Evolutionary conservation across 1,284 basidiomycete species (phyloP).

Genomic region (Mixia osmundae): DNA sequence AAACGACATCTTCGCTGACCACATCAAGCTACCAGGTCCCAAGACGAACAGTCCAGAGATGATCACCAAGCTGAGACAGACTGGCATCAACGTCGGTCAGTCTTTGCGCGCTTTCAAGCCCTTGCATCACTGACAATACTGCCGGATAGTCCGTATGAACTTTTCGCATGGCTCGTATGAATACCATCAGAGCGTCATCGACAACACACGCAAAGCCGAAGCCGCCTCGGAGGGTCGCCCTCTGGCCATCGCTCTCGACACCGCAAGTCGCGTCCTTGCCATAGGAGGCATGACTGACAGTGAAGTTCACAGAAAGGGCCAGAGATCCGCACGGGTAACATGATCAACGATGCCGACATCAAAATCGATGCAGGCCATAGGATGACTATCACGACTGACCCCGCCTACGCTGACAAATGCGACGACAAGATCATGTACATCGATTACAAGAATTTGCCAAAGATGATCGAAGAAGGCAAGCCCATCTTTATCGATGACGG

Average conservation of each 20-base stretch:
- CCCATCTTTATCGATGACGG: conserved; percentile 95
- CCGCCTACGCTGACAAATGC: conserved; percentile 50
- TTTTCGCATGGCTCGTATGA: conserved; percentile 38
- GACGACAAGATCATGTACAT: conserved; percentile 66
- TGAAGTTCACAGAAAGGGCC: conserved; percentile 58
- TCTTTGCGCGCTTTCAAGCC: conserved; percentile 11
- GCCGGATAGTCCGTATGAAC: conserved; percentile 9
- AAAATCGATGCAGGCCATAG: conserved; percentile 78
- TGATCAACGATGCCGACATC: conserved; percentile 60
- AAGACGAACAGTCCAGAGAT: conserved; percentile 72
- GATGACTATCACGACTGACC: conserved; percentile 72
- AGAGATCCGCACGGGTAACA: conserved; percentile 93
- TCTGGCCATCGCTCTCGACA: conserved; percentile 92
- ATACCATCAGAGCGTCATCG: conserved; percentile 91
- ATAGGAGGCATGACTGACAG: neutral
- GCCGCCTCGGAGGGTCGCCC: conserved; percentile 51
- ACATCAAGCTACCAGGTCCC: conserved; percentile 34
- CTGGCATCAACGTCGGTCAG: conserved; percentile 87
- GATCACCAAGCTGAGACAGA: conserved; percentile 85
- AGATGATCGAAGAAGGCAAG: conserved; percentile 86
- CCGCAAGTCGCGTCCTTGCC: conserved; percentile 30
- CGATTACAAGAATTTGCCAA: conserved; percentile 87
- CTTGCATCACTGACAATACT: neutral
- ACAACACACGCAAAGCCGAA: conserved; percentile 74
- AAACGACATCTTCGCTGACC: neutral